Evolutionary conservation across 2,329 filamentous ascomycete genomes (phyloP).

Genomic region (Calcarisporium arbuscula): DNA sequence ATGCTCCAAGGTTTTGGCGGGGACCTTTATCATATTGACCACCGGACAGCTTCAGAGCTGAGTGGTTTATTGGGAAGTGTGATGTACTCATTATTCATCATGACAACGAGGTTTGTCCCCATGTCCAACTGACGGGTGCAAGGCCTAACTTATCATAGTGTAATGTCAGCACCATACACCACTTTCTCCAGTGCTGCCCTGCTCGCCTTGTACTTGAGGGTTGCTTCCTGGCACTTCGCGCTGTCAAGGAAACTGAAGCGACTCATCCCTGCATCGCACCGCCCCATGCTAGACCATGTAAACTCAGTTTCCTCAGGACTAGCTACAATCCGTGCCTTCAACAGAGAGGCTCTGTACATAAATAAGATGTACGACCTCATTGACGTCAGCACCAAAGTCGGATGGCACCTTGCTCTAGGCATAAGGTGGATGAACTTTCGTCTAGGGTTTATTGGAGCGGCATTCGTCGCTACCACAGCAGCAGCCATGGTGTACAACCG

Average conservation of each 20-base stretch:
- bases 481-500: conserved; percentile 2
- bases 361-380: conserved; percentile 1
- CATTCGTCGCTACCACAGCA: conserved; percentile 5
- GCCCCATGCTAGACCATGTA: conserved; percentile 7
- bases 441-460: conserved; percentile 2
- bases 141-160: neutral
- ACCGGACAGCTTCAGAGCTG: conserved; percentile 1
- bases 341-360: conserved; percentile 1
- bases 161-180: neutral
- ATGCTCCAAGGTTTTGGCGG: conserved; percentile 5
- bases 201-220: neutral
- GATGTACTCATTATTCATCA: neutral
- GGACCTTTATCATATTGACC: conserved; percentile 7
- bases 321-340: conserved; percentile 9
- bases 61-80: conserved; percentile 1
- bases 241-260: neutral
- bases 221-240: neutral
- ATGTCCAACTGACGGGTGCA: neutral
- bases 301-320: conserved; percentile 5
- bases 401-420: conserved; percentile 5
- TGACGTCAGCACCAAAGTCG: conserved; percentile 3
- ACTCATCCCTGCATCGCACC: conserved; percentile 2
- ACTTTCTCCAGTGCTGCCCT: neutral
- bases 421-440: conserved; percentile 4
- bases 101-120: neutral